Evolutionary conservation across 2,329 filamentous ascomycete species (phyloP).

Genomic region (Nothomitra cinnamomea): DNA sequence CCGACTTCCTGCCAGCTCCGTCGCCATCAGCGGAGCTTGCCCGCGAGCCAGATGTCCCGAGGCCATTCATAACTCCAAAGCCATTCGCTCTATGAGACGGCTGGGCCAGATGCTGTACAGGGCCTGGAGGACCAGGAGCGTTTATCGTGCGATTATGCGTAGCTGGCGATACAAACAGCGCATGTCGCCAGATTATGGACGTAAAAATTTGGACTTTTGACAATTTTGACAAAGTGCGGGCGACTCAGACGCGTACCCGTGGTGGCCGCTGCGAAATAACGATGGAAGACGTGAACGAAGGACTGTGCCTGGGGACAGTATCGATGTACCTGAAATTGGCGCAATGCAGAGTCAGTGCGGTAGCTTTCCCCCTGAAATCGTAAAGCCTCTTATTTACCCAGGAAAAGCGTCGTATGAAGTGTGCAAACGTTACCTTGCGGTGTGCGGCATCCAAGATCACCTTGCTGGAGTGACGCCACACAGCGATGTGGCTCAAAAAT

Average conservation of each 20-base stretch:
- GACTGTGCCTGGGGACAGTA: not conserved
- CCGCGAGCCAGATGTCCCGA: not conserved
- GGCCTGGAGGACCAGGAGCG: not conserved
- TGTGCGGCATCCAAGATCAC: not conserved
- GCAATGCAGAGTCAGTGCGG: not conserved
- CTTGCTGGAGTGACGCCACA: not conserved
- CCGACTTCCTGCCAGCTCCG: slow-evolving; percentile 17
- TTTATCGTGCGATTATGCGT: not conserved
- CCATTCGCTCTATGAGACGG: not conserved
- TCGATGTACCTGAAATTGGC: not conserved
- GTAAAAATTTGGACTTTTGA: too few species aligned
- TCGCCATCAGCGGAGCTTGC: slow-evolving; percentile 17
- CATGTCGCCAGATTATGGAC: not conserved
- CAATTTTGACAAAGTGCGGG: not conserved
- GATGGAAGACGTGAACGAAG: not conserved
- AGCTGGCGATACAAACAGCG: not conserved
- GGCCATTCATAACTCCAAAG: not conserved
- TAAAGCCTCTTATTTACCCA: too few species aligned
- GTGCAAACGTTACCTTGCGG: not conserved
- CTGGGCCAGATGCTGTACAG: not conserved
- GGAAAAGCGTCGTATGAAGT: not conserved
- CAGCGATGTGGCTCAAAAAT: slow-evolving; percentile 1
- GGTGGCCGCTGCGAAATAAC: not conserved
- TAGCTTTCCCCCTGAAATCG: not conserved
- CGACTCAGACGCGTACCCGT: not conserved